Base-by-base conservation (phyloP, 805 yeast species). In the Blastobotrys attinorum region DNA sequence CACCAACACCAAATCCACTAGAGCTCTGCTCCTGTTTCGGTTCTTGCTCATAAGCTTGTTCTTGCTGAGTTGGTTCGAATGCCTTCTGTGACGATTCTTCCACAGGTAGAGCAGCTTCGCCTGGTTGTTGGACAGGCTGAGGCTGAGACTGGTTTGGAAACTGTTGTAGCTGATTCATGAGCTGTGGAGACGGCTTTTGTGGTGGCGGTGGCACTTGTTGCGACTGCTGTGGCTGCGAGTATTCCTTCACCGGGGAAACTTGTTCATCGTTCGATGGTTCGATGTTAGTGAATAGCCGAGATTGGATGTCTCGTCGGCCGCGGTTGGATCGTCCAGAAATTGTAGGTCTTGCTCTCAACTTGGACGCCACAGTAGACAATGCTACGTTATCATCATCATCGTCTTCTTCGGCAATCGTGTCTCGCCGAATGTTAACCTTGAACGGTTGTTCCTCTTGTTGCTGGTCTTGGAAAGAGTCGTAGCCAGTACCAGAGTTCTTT, bases 271-370 rank as follows among this genome's bases (percentile, higher is more conserved):
- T 56, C 15, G 58, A 29, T 3, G 58, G 51, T 41, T 49, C 58
- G 25, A 56, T 51, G 25, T 47, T 49, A 3, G 61, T 50, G 42
- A 57, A 59, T 32, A 59, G 42, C 34, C 53, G 52, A 21, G 59
- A 59, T 40, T 54, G 60, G 40, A 60, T 51, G 42, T 61, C 65
- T 16, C 62, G 46, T 31, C 64, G 48, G 1, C 62, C 61, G 16
- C 65, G 46, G 22, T 40, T 31, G 3, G 53, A 47, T 25, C 64
- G 44, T 3, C 57, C 49, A 16, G 62, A 51, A 16, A 52, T 45
- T 6, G 63, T 55, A 6, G 63, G 56, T 15, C 51, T 45, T 31
- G 57, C 31, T n/a, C 64, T 50, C 44, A 62, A 40, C 7, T 62
- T 50, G 11, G 63, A 42, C 3, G 66, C 57, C 16, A 62, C 56